Evolutionary conservation across 805 yeast genomes (phyloP), one percentile per base, ranked within the genome.

Genomic region (Wilhelminamyces savonicus): DNA sequence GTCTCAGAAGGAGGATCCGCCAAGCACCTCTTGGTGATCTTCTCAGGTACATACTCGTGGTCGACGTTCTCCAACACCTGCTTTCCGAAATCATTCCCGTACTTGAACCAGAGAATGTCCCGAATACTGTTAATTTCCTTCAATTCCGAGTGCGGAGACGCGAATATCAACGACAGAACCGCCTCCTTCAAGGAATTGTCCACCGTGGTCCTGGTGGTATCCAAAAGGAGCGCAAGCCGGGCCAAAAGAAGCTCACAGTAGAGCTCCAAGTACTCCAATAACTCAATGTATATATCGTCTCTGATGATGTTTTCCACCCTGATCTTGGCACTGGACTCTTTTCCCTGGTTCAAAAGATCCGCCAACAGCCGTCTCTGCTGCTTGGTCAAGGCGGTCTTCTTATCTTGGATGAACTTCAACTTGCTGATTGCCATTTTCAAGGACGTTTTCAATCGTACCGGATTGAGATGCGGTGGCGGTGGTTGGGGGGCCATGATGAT

Each of bases 231-330:
- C 11, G 78, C 69, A 9, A 82, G 71, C 34, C 96, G 64, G 0
- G 95, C 95, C 27, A 82, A 66, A 13, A 84, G 52, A 4, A 86
- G 60, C 54, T 87, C 95, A 47, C 95, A 80, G 50, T 84, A 84
- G 13, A 87, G 59, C 54, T 87, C 95, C 27, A 86, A 54, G 26
- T 74, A 73, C 52, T 87, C 95, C 30, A 86, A 59, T 15, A 86
- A 60, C 56, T 86, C 95, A 14, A 82, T 73, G 45, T 78, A 74
- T 19, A 83, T 74, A 48, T 86, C 96, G 41, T 84, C 90, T 21
- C 88, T 69, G 19, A 87, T 82, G 33, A 86, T 74, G 43, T 82
- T 82, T 50, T 86, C 96, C 3, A 84, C 90, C 28, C 94, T 58
- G 33, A 85, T 85, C 32, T 71, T 71, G 8, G 95, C 95, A 43